Base-by-base conservation (phyloP, 257 asterid species). In the Dorcoceras hygrometricum region DNA sequence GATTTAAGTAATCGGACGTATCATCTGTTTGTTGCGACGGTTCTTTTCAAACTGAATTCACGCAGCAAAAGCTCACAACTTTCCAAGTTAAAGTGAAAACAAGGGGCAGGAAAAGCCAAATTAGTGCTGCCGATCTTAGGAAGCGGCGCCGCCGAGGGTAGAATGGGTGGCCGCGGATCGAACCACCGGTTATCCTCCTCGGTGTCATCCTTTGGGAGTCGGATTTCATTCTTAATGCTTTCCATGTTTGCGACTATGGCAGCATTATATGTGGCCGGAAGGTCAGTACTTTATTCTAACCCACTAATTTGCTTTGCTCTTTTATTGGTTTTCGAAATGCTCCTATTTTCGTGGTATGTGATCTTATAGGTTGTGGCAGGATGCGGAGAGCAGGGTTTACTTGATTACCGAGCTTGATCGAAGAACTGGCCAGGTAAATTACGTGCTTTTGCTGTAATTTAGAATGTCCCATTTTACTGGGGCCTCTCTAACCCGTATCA, bases 221-320 rank as follows among this genome's bases (percentile, higher is more conserved):
- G 91, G 75, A 28, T 91, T 73, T 78, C 83, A 19, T 77, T 85
- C 73, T 36, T 89, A 71, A 63, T 85, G 78, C 82, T 89, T 11
- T 79, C 91, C 23, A 91, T 88, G 97, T 81, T 88, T 61, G 90
- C 96, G 75, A 73, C 95, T 62, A 86, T 88, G 96, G 95, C 96
- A 58, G 67, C 89, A 53, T 59, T 88, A 39, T 88, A 91, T 54
- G 84, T 91, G 16, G 97, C 96, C 20, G 84, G 87, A 66, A 67
- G 96, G 97, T 88, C 63, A 59, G 69, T 39, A 6, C 58, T 48
- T 65, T 22, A 23, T 36, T 61, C 53, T 3, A 39, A 16, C 31
- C 11, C 8, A 46, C 12, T 69, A 20, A 48, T 23, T 57, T 76
- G 34, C 57, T 19, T 59, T 57, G n/a, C n/a, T 67, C 3, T 57